phyloP scores from a whole-genome alignment of 805 yeast genomes.

The Yamadazyma insecticola region DNA sequence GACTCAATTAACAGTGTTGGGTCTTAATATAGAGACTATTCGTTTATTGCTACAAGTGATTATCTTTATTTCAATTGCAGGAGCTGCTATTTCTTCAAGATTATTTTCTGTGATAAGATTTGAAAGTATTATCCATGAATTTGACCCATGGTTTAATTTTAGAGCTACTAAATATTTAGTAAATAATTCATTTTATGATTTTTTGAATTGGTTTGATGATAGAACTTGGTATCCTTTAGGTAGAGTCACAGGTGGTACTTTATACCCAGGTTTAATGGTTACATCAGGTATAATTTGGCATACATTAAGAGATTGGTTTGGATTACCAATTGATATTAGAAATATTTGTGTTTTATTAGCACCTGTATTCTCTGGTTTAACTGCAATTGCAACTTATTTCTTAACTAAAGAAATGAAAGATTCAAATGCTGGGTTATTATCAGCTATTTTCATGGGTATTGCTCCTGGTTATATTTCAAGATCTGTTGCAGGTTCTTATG shows the following conservation, averaged over 20 bases:
- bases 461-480: slow-evolving; percentile 98
- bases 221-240: slow-evolving; percentile 99
- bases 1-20: slow-evolving; percentile 1
- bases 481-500: slow-evolving; percentile 98
- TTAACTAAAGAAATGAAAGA: slow-evolving; percentile 89
- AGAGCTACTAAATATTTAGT: slow-evolving; percentile 94
- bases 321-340: slow-evolving; percentile 89
- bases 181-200: slow-evolving; percentile 78
- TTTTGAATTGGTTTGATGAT: slow-evolving; percentile 97
- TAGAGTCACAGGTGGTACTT: slow-evolving; percentile 97
- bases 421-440: slow-evolving; percentile 80
- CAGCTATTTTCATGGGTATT: slow-evolving; percentile 94
- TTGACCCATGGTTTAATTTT: slow-evolving; percentile 95
- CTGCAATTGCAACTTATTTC: slow-evolving; percentile 84
- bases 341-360: slow-evolving; percentile 94
- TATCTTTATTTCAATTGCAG: slow-evolving; percentile 74
- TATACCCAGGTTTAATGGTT: slow-evolving; percentile 98
- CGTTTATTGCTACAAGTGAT: slow-evolving; percentile 52
- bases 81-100: slow-evolving; percentile 89
- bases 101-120: slow-evolving; percentile 94
- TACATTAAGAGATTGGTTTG: slow-evolving; percentile 51
- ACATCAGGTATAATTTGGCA: slow-evolving; percentile 91
- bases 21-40: slow-evolving; percentile 32
- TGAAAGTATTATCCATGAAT: slow-evolving; percentile 96
- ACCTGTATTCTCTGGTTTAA: slow-evolving; percentile 91